A percentile compares a stretch with the other conserved stretches of the same genome.
Evolutionary conservation across 2,329 filamentous ascomycete species (phyloP).

Genomic region (Paecilomyces fulvus): DNA sequence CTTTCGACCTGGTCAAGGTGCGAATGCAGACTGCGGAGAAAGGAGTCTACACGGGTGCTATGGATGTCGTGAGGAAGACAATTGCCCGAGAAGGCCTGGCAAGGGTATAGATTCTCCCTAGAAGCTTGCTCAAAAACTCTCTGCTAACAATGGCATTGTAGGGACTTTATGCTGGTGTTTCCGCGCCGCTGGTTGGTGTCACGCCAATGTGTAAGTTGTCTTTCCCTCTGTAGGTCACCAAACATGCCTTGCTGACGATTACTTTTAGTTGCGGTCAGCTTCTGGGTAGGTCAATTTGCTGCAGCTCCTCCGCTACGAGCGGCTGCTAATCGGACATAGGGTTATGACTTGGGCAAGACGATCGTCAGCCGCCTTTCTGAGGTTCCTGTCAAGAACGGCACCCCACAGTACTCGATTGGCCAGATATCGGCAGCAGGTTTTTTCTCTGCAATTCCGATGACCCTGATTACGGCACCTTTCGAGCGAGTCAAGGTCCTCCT

Average conservation of each 20-base stretch:
- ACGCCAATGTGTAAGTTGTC: constrained; percentile 89
- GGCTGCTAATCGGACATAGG: constrained; percentile 54
- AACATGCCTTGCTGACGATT: background rate
- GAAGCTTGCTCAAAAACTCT: background rate
- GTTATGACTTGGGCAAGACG: constrained; percentile 90
- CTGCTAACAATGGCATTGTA: constrained; percentile 30
- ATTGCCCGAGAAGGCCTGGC: constrained; percentile 75
- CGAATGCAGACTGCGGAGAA: constrained; percentile 91
- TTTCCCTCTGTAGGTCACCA: constrained; percentile 7
- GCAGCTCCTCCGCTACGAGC: constrained; percentile 1
- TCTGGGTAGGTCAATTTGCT: constrained; percentile 44
- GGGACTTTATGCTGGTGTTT: constrained; percentile 94
- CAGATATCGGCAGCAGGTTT: constrained; percentile 91
- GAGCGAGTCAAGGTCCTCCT: constrained; percentile 98
- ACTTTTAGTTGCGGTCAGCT: constrained; percentile 53
- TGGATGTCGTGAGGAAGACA: constrained; percentile 86
- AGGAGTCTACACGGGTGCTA: constrained; percentile 79
- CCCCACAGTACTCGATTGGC: constrained; percentile 63
- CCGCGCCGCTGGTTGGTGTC: constrained; percentile 86
- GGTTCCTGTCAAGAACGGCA: constrained; percentile 52
- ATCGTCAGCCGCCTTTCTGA: constrained; percentile 64
- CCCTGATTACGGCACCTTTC: constrained; percentile 94
- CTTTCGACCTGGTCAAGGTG: constrained; percentile 97
- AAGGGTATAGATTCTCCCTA: constrained; percentile 35
- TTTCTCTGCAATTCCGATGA: constrained; percentile 97